These are phyloP conservation scores for Malbranchea zuffiana DNA, from an alignment of 2,329 filamentous ascomycete species.

Conservation along the genomic window DNA sequence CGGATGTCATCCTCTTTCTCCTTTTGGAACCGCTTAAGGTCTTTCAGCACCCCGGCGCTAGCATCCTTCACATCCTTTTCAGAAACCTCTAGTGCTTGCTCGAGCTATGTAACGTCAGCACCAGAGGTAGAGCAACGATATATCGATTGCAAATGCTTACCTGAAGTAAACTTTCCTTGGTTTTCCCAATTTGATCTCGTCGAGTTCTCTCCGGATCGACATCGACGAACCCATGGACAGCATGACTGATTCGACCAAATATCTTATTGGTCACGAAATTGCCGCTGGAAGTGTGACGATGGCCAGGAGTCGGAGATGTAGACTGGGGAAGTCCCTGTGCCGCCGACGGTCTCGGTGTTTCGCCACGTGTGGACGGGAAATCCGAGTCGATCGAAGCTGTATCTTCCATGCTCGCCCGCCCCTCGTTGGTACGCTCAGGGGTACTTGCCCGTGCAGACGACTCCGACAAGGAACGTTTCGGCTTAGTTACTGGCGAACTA, in stretches of 20 bases:
- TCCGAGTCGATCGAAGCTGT: conserved; percentile 90
- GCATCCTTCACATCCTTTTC: conserved; percentile 90
- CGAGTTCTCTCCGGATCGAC: conserved; percentile 89
- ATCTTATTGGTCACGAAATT: conserved; percentile 87
- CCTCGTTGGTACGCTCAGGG: conserved; percentile 33
- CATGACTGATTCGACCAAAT: conserved; percentile 89
- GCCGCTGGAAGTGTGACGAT: conserved; percentile 74
- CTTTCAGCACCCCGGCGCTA: conserved; percentile 74
- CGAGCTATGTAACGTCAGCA: conserved; percentile 47
- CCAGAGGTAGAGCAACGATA: neutral
- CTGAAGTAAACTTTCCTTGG: conserved; percentile 67
- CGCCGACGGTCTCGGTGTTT: conserved; percentile 54
- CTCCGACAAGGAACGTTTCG: conserved; percentile 56
- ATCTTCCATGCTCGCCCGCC: conserved; percentile 56
- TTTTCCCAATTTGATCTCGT: conserved; percentile 90
- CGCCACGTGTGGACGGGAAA: conserved; percentile 80
- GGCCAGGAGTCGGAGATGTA: conserved; percentile 36
- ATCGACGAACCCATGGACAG: conserved; percentile 90
- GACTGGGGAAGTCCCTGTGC: conserved; percentile 53
- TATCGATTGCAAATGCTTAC: conserved; percentile 23
- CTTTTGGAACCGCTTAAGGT: conserved; percentile 81
- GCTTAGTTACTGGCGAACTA: conserved; percentile 42
- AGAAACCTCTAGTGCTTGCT: conserved; percentile 79
- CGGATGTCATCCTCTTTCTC: conserved; percentile 93
- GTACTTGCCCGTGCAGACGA: conserved; percentile 38